Evolutionary conservation across 2,329 filamentous ascomycete genomes (phyloP), one percentile per base, ranked within the genome.

Genomic region (Phialocephala sp.): DNA sequence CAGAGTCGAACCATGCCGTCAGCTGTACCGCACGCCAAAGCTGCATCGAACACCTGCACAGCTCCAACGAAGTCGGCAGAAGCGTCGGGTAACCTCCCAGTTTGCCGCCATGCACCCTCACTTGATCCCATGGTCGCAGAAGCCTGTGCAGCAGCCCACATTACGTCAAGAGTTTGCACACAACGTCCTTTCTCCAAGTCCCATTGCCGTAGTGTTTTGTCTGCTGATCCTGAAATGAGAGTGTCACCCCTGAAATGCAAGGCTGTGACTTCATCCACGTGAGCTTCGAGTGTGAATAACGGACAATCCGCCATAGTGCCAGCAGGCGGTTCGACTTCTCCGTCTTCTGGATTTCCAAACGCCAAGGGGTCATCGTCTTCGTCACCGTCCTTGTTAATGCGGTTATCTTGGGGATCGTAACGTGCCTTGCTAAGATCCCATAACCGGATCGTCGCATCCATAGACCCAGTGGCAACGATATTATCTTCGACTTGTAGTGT

Each of bases 181-280:
- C 95, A 98, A 58, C 95, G 91, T n/a, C 95, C 95, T 77, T 94
- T 97, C 74, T 94, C 92, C 59, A 99, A 84, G 81, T 99, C 95
- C 95, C 95, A 99, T 78, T 99, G 95, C 54, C 95, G 89, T 63
- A 99, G 83, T 1, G 95, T 99, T 84, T 99, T 99, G 81, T 99
- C 95, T 0, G 95, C 91, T 8, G 94, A 98, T 14, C 95, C 95
- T 1, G 95, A 99, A 37, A 99, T 93, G 18, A 99, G 85, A 0
- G 92, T 93, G 71, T 97, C 90, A 63, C 92, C 92, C 66, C 89
- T 87, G 80, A 99, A 97, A 79, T 98, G 90, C 27, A 99, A 84
- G 8, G 95, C 94, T 14, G 95, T 98, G 69, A 99, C 90, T 80
- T 97, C 94, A 69, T 93, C 94, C 32, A 99, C 89, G 75, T 99